Conservation (phyloP, 2,329 filamentous ascomycete genomes). For the Aspergillus sojae region DNA sequence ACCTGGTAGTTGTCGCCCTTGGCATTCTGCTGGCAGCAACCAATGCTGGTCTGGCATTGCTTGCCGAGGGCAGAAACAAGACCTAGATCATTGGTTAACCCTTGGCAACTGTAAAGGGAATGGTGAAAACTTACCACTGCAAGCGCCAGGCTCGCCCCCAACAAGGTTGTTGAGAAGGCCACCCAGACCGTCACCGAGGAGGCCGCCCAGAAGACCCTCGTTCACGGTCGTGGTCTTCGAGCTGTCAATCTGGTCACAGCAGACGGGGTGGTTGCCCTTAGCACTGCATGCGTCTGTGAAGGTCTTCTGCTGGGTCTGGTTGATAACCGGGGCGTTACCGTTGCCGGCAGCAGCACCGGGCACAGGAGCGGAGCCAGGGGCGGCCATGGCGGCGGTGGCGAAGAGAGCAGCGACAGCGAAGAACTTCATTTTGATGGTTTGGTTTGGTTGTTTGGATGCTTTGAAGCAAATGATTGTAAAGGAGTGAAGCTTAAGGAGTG, state of each 20-base stretch:
- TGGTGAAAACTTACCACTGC: neutral
- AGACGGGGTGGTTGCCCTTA: neutral
- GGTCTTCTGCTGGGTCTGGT: neutral
- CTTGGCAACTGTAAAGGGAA: too few species aligned
- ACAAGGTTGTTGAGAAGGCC: neutral
- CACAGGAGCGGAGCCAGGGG: neutral
- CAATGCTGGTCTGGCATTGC: constrained; percentile 3
- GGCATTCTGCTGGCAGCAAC: constrained; percentile 15
- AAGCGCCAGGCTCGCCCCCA: neutral
- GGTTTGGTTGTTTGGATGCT: neutral
- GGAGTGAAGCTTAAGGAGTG: neutral
- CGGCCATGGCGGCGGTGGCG: constrained; percentile 27
- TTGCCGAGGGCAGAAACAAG: neutral
- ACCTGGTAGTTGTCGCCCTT: neutral
- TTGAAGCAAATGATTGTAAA: constrained; percentile 1
- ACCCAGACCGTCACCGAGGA: neutral
- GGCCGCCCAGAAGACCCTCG: neutral
- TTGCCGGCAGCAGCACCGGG: neutral
- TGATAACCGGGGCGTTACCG: neutral
- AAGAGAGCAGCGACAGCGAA: constrained; percentile 27
- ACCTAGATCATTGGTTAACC: neutral
- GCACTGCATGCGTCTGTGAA: neutral
- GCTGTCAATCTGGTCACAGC: neutral
- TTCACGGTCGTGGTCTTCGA: neutral
- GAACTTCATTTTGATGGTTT: constrained; percentile 32